phyloP scores from a whole-genome alignment of 139 green algal species.

The Pseudopediastrum boryanum region DNA sequence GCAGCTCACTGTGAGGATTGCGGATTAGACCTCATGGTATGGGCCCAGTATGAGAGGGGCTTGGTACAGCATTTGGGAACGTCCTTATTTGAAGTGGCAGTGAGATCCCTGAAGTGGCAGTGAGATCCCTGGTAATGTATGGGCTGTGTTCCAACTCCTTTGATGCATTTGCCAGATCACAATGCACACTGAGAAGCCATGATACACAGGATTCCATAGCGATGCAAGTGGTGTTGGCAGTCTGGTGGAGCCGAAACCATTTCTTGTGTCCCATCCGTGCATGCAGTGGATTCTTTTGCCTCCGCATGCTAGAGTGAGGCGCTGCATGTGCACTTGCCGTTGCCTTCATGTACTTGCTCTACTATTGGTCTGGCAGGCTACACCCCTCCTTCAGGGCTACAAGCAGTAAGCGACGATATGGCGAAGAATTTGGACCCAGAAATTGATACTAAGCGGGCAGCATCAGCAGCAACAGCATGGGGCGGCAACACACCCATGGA shows the following conservation, averaged over 20 bases:
- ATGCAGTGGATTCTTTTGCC: too few relatives aligned
- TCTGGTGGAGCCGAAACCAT: too few relatives aligned
- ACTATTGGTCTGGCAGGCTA: too few relatives aligned
- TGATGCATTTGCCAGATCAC: background rate
- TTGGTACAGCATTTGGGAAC: background rate
- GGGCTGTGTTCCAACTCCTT: background rate
- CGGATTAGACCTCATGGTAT: background rate
- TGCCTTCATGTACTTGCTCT: too few relatives aligned
- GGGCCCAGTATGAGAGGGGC: too few relatives aligned
- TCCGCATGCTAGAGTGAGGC: too few relatives aligned
- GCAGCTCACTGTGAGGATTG: background rate
- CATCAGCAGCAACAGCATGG: slow-evolving; percentile 82
- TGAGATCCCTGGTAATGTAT: background rate
- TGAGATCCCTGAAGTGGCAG: background rate
- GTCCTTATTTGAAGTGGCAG: background rate
- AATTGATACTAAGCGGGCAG: slow-evolving; percentile 81
- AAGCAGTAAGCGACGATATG: slow-evolving; percentile 32
- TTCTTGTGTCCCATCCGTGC: too few relatives aligned
- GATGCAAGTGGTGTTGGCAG: too few relatives aligned
- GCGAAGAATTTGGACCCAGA: slow-evolving; percentile 69
- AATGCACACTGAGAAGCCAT: too few relatives aligned
- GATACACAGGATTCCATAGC: too few relatives aligned
- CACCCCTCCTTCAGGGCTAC: too few relatives aligned
- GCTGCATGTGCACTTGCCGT: too few relatives aligned
- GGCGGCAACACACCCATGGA: slow-evolving; percentile 33